phyloP scores from a whole-genome alignment of 192 early-diverging fungal genomes.

The Coemansia asiatica region DNA sequence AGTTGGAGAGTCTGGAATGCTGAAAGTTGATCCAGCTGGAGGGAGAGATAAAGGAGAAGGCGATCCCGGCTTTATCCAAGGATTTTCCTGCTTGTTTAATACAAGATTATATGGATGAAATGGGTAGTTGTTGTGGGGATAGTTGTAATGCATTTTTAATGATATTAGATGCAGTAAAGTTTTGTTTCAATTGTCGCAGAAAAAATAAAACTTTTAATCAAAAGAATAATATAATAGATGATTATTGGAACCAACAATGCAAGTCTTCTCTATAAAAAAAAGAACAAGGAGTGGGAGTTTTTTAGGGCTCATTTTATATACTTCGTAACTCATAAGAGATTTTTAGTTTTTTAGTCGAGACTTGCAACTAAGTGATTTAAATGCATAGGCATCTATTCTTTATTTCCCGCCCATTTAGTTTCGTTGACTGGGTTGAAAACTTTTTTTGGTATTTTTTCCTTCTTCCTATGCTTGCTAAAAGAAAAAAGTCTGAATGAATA shows the following conservation, averaged over 20 bases:
- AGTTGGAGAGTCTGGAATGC: too few species aligned
- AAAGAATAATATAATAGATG: not conserved
- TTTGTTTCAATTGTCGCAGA: too few species aligned
- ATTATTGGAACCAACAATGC: not conserved
- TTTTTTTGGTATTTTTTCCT: not conserved
- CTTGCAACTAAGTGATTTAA: too few species aligned
- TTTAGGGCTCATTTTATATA: not conserved
- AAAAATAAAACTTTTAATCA: not conserved
- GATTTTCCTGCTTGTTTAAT: too few species aligned
- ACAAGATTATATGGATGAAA: too few species aligned
- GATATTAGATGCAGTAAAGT: too few species aligned
- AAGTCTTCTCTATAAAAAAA: not conserved
- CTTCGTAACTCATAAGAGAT: not conserved
- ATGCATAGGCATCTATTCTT: too few species aligned
- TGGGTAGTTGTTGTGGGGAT: too few species aligned
- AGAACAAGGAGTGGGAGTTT: not conserved
- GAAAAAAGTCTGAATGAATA: not conserved
- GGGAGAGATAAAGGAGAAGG: too few species aligned
- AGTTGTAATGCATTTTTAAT: too few species aligned
- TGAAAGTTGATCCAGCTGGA: too few species aligned
- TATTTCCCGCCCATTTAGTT: not conserved
- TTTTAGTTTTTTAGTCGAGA: not conserved
- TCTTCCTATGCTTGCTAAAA: not conserved
- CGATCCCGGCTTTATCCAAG: too few species aligned
- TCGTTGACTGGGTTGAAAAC: not conserved